These are phyloP conservation scores for Plasmopara muralis DNA, from an alignment of 352 stramenopile species.

Conservation along the genomic window DNA sequence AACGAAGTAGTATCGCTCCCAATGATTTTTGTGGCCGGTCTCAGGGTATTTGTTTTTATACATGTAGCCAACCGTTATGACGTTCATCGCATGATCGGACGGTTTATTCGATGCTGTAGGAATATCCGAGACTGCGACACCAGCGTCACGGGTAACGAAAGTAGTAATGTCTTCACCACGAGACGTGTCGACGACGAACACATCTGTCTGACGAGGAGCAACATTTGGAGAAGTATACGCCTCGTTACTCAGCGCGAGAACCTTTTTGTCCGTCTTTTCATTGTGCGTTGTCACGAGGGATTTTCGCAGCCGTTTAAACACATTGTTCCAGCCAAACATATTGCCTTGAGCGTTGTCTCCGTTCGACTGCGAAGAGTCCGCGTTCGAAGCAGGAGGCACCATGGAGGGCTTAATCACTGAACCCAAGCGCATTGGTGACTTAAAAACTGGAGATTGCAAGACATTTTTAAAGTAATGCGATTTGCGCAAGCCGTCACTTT, in stretches of 20 bases:
- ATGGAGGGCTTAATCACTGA: slow-evolving; percentile 65
- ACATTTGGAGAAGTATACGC: slow-evolving; percentile 43
- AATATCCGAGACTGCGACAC: slow-evolving; percentile 60
- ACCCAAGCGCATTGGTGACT: slow-evolving; percentile 65
- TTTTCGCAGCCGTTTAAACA: slow-evolving; percentile 76
- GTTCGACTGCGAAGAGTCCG: slow-evolving; percentile 20
- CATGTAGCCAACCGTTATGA: slow-evolving; percentile 81
- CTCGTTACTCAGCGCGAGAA: slow-evolving; percentile 67
- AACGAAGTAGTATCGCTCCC: slow-evolving; percentile 85
- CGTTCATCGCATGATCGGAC: slow-evolving; percentile 38
- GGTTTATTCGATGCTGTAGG: slow-evolving; percentile 28
- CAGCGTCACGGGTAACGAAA: slow-evolving; percentile 68
- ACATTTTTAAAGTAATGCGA: slow-evolving; percentile 85
- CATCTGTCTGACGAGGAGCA: slow-evolving; percentile 47
- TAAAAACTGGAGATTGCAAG: slow-evolving; percentile 77
- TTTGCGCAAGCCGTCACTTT: slow-evolving; percentile 42
- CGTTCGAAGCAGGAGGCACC: slow-evolving; percentile 24
- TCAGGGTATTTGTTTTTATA: slow-evolving; percentile 85
- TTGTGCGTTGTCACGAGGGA: slow-evolving; percentile 60
- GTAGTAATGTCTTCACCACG: slow-evolving; percentile 78
- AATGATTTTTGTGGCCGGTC: slow-evolving; percentile 71
- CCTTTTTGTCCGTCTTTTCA: slow-evolving; percentile 63
- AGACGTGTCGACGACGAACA: slow-evolving; percentile 73
- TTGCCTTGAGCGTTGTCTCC: slow-evolving; percentile 30
- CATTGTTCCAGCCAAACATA: slow-evolving; percentile 73